These are phyloP conservation scores for Anisodus acutangulus DNA, from an alignment of 257 asterid genomes.

Conservation along the genomic window DNA sequence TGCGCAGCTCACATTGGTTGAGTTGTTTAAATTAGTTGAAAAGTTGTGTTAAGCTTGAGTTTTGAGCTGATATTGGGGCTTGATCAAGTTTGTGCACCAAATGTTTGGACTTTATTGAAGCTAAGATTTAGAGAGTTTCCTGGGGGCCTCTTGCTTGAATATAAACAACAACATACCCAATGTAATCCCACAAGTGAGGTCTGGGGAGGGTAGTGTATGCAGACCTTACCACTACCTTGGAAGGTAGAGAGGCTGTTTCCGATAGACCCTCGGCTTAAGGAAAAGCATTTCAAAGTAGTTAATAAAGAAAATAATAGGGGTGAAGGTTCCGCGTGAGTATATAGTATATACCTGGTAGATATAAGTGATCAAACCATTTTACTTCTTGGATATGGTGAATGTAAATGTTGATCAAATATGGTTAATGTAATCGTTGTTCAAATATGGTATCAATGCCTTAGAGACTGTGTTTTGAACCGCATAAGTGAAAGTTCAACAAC, in stretches of 20 bases:
- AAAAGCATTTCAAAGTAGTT: too few relatives aligned
- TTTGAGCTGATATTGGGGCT: background rate
- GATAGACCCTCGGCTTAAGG: too few relatives aligned
- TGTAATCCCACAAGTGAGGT: too few relatives aligned
- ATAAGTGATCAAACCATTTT: background rate
- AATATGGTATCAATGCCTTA: background rate
- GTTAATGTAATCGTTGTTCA: background rate
- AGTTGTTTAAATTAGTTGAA: slow-evolving; percentile 14
- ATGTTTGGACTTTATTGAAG: background rate
- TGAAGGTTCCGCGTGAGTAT: background rate
- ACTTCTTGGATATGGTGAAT: background rate
- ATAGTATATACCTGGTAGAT: background rate
- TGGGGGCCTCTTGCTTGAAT: slow-evolving; percentile 8
- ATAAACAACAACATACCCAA: background rate
- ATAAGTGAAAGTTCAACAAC: too few relatives aligned
- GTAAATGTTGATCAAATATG: background rate
- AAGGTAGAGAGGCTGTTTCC: too few relatives aligned
- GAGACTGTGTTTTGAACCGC: slow-evolving; percentile 20
- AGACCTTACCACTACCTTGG: too few relatives aligned
- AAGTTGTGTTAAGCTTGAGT: background rate
- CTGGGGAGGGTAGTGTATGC: too few relatives aligned
- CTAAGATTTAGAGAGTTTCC: background rate
- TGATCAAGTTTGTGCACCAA: background rate
- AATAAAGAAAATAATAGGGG: too few relatives aligned
- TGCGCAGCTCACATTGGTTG: background rate